Conservation (phyloP, 805 yeast species). For the Saccharomycopsis oosterbeekiorum region DNA sequence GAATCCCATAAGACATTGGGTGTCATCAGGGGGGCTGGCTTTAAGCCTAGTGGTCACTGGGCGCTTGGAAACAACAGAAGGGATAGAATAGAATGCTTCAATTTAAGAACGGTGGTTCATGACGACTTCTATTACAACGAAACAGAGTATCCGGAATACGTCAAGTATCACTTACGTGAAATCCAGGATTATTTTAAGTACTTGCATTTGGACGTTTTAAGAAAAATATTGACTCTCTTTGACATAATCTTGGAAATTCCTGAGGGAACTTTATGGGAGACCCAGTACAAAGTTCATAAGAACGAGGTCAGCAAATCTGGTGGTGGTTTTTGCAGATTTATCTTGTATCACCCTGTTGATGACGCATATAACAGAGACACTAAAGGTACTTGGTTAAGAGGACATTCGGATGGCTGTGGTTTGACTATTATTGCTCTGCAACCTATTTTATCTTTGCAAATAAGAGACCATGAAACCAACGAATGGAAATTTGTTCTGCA, state of each 20-base stretch:
- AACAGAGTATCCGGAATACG: slow-evolving; percentile 25
- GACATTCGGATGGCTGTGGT: slow-evolving; percentile 36
- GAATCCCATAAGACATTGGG: slow-evolving; percentile 26
- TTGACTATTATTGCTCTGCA: slow-evolving; percentile 33
- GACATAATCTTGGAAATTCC: slow-evolving; percentile 36
- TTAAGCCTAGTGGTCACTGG: slow-evolving; percentile 36
- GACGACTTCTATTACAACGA: slow-evolving; percentile 15
- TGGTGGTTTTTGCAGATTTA: slow-evolving; percentile 30
- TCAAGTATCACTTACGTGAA: slow-evolving; percentile 25
- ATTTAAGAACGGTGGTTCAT: not conserved
- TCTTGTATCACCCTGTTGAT: slow-evolving; percentile 29
- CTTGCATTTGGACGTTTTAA: slow-evolving; percentile 30
- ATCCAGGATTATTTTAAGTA: slow-evolving; percentile 31
- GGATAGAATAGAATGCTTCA: slow-evolving; percentile 26
- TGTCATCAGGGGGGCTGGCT: slow-evolving; percentile 33
- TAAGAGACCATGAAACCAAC: slow-evolving; percentile 28
- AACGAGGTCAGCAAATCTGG: slow-evolving; percentile 30
- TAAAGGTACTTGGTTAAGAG: slow-evolving; percentile 34
- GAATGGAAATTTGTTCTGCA: slow-evolving; percentile 31
- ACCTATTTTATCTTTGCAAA: slow-evolving; percentile 32
- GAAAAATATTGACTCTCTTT: slow-evolving; percentile 31
- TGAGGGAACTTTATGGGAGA: slow-evolving; percentile 22
- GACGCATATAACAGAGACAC: slow-evolving; percentile 26
- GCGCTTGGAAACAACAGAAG: slow-evolving; percentile 29
- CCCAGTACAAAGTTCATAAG: slow-evolving; percentile 18